Percentiles rank a stretch among this genome's conserved stretches.
Conservation (phyloP, 163 green algal genomes). For the Smithsoniella earleae region DNA sequence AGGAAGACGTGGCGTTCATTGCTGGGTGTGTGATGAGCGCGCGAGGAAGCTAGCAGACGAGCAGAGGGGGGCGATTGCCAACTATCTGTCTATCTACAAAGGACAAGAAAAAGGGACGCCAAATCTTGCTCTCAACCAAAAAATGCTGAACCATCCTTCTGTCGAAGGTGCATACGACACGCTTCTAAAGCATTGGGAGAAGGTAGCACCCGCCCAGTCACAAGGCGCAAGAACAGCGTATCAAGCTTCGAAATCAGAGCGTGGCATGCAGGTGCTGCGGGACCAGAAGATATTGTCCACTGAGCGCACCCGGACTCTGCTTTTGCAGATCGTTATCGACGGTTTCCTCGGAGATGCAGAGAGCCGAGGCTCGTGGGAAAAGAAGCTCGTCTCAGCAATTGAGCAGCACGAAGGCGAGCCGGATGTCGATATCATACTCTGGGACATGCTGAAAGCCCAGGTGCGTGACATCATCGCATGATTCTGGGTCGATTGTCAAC, state of each 20-base stretch:
- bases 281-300: constrained; percentile 17
- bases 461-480: background rate
- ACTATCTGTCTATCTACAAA: constrained; percentile 83
- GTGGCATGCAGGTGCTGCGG: background rate
- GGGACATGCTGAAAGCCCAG: background rate
- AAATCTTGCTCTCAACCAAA: constrained; percentile 40
- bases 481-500: too few species aligned
- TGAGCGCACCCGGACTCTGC: background rate
- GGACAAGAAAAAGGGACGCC: constrained; percentile 59
- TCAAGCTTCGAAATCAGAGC: background rate
- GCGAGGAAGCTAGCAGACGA: constrained; percentile 81
- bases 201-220: constrained; percentile 35
- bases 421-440: background rate
- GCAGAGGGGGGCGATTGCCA: constrained; percentile 67
- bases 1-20: constrained; percentile 87
- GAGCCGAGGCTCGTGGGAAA: background rate
- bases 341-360: background rate
- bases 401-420: background rate
- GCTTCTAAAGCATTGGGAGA: constrained; percentile 39
- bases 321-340: constrained; percentile 13
- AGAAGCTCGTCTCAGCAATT: background rate
- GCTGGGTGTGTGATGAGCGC: constrained; percentile 89
- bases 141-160: constrained; percentile 52
- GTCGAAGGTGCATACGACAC: constrained; percentile 49
- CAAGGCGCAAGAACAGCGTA: background rate